Evolutionary conservation across 2,329 filamentous ascomycete species (phyloP).

Genomic region (Diaporthe capsici): DNA sequence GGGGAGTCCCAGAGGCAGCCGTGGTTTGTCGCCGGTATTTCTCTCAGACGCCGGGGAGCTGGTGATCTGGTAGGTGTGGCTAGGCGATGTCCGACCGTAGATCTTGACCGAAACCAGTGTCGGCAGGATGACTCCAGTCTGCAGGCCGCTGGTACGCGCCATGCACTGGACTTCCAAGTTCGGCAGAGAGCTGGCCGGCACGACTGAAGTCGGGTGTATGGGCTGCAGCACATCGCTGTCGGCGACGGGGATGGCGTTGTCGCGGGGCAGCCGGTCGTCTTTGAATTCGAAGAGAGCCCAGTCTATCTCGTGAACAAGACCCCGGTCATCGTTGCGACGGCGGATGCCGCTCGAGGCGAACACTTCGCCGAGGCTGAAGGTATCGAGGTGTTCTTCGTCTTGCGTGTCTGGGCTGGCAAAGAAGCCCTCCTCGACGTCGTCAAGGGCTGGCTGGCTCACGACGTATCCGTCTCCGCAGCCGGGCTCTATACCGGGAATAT

Average conservation of each 20-base stretch:
- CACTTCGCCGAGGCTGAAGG: conserved; percentile 84
- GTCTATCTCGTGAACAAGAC: conserved; percentile 90
- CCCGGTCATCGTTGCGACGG: conserved; percentile 76
- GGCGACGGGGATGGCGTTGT: conserved; percentile 75
- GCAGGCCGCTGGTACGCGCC: conserved; percentile 87
- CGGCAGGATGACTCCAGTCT: conserved; percentile 82
- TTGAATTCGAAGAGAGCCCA: conserved; percentile 92
- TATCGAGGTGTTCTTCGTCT: conserved; percentile 86
- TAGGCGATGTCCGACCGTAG: conserved; percentile 85
- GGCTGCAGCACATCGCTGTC: conserved; percentile 49
- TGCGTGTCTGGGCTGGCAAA: conserved; percentile 80
- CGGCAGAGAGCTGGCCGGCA: conserved; percentile 73
- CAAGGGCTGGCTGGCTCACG: conserved; percentile 91
- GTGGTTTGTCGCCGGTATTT: conserved; percentile 32
- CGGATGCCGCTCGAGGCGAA: conserved; percentile 93
- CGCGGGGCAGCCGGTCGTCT: conserved; percentile 76
- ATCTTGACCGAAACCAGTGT: conserved; percentile 89
- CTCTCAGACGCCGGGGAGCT: conserved; percentile 52
- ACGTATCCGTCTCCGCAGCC: conserved; percentile 83
- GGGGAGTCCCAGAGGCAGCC: conserved; percentile 74
- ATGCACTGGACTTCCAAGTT: conserved; percentile 88
- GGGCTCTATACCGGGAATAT: conserved; percentile 82
- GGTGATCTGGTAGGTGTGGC: conserved; percentile 75
- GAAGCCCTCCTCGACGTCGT: conserved; percentile 87
- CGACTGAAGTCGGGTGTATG: conserved; percentile 71